Conservation (phyloP, 2,329 filamentous ascomycete species). For the Diplodia intermedia region DNA sequence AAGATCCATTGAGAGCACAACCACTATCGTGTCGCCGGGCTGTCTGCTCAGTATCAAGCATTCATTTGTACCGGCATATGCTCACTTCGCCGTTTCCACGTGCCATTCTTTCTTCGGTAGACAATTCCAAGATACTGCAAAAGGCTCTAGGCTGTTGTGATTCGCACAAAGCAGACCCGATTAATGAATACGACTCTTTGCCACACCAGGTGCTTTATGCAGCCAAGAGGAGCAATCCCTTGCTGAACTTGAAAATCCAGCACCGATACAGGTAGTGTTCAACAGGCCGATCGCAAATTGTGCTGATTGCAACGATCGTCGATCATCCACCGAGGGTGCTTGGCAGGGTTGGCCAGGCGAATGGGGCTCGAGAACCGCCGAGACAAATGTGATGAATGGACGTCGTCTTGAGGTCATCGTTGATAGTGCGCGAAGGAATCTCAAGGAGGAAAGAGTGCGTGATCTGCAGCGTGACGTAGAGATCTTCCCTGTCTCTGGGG, state of each 20-base stretch:
- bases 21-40: no score
- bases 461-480: conserved; percentile 25
- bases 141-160: not conserved
- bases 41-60: not conserved
- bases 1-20: no score
- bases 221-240: not conserved
- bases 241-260: not conserved
- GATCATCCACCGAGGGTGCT: not conserved
- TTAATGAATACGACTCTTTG: not conserved
- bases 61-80: not conserved
- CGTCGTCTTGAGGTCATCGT: not conserved
- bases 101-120: not conserved
- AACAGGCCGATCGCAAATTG: not conserved
- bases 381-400: not conserved
- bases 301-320: not conserved
- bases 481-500: conserved; percentile 8
- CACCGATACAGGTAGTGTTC: not conserved
- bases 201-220: not conserved
- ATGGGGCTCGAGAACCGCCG: not conserved
- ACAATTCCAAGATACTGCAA: not conserved
- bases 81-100: not conserved
- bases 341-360: not conserved
- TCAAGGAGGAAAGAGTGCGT: not conserved
- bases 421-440: not conserved
- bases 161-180: not conserved